These are phyloP conservation scores for Galerina marginata DNA, from an alignment of 768 basidiomycete genomes.

Conservation along the genomic window DNA sequence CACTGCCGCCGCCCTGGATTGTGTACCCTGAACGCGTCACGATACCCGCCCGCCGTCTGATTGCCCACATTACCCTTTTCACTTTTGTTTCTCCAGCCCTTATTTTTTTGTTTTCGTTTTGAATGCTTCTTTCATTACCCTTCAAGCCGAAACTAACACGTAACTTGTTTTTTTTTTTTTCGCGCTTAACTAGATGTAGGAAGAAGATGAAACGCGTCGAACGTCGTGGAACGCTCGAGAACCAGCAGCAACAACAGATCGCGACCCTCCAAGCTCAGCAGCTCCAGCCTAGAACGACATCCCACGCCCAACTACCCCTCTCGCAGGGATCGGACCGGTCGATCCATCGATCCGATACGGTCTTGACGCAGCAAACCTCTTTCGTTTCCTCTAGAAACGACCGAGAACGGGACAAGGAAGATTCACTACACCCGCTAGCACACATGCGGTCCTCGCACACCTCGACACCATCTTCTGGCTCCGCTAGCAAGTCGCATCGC, in stretches of 20 bases:
- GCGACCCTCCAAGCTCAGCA: constrained; percentile 26
- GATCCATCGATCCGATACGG: constrained; percentile 32
- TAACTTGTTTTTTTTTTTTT: constrained; percentile 11
- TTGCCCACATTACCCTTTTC: background rate
- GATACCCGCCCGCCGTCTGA: constrained; percentile 3
- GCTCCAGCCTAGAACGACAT: constrained; percentile 19
- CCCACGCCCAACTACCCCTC: constrained; percentile 24
- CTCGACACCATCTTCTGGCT: background rate
- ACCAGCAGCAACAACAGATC: constrained; percentile 32
- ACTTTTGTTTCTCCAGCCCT: background rate
- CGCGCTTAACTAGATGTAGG: constrained; percentile 56
- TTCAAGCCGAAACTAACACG: background rate
- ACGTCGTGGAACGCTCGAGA: constrained; percentile 68
- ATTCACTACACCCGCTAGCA: background rate
- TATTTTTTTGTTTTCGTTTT: background rate
- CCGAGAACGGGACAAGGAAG: background rate
- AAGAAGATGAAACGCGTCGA: constrained; percentile 90
- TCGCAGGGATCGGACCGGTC: constrained; percentile 28
- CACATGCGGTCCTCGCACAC: background rate
- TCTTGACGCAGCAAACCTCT: constrained; percentile 26
- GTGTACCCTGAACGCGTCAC: background rate
- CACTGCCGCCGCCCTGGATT: background rate
- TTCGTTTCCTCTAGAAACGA: constrained; percentile 11
- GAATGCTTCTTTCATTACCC: background rate
- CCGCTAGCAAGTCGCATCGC: constrained; percentile 14